These are phyloP conservation scores for Sequoiadendron giganteum DNA, from an alignment of 75 land plant species.

Conservation along the genomic window DNA sequence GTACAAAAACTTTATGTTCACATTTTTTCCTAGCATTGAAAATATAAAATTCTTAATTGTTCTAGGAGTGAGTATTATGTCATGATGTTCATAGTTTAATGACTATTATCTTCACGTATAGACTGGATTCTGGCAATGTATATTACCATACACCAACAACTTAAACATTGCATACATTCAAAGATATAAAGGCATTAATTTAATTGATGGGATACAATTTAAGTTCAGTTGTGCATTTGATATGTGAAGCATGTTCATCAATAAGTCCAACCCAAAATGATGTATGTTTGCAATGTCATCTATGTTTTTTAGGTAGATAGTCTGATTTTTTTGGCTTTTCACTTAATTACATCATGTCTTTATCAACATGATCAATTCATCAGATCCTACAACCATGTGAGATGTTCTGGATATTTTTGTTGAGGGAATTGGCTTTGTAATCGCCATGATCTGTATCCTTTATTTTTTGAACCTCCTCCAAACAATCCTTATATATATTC, in stretches of 20 bases:
- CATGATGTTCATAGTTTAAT: background rate
- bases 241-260: background rate
- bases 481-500: slow-evolving; percentile 59
- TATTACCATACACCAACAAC: background rate
- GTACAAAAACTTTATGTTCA: background rate
- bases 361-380: background rate
- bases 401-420: slow-evolving; percentile 47
- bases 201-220: background rate
- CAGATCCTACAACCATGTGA: background rate
- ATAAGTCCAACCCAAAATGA: background rate
- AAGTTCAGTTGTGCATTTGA: background rate
- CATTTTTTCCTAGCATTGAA: background rate
- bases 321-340: background rate
- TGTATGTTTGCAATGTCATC: too few species aligned
- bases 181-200: background rate
- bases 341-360: background rate
- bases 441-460: slow-evolving; percentile 9
- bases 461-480: slow-evolving; percentile 53
- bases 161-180: background rate
- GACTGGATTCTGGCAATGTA: background rate
- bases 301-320: too few species aligned
- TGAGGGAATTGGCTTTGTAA: slow-evolving; percentile 32
- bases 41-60: background rate
- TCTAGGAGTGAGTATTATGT: background rate
- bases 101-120: background rate